phyloP scores from a whole-genome alignment of 2,329 filamentous ascomycete genomes.

The Teratosphaeria pseudoeucalypti region DNA sequence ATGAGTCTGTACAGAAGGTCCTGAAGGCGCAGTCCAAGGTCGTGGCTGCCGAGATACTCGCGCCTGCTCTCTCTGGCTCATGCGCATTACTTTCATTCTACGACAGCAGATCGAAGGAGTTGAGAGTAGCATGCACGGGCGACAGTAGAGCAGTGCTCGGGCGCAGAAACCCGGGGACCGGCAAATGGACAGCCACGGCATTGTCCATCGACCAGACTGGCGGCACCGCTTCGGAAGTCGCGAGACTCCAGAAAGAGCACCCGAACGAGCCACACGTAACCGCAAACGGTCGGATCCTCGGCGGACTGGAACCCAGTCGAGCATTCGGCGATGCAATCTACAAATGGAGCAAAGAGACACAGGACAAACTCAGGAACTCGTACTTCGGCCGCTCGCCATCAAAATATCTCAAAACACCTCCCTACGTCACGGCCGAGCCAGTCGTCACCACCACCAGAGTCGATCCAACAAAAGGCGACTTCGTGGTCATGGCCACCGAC shows the following conservation, averaged over 20 bases:
- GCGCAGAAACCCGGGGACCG: constrained; percentile 55
- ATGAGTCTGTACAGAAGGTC: constrained; percentile 86
- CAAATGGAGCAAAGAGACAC: constrained; percentile 85
- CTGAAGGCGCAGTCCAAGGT: constrained; percentile 79
- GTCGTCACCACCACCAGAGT: constrained; percentile 89
- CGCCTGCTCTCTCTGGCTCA: constrained; percentile 90
- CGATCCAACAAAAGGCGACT: constrained; percentile 80
- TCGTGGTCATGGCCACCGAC: constrained; percentile 91
- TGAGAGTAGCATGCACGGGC: constrained; percentile 90
- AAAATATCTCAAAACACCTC: constrained; percentile 73
- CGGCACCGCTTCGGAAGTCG: constrained; percentile 72
- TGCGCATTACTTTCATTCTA: constrained; percentile 96
- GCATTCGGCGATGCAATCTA: constrained; percentile 96
- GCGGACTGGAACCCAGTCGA: constrained; percentile 81
- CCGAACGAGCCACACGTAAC: constrained; percentile 83
- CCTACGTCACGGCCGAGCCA: constrained; percentile 94
- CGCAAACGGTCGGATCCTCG: constrained; percentile 79
- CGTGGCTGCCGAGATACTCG: constrained; percentile 83
- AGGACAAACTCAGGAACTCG: constrained; percentile 66
- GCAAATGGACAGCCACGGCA: constrained; percentile 86
- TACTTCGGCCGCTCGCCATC: constrained; percentile 82
- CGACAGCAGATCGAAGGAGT: constrained; percentile 72
- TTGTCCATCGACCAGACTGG: constrained; percentile 93
- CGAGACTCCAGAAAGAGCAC: constrained; percentile 73
- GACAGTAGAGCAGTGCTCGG: constrained; percentile 94